Base-by-base conservation (phyloP, 2,329 filamentous ascomycete genomes). In the Ophiosphaerella korrae region DNA sequence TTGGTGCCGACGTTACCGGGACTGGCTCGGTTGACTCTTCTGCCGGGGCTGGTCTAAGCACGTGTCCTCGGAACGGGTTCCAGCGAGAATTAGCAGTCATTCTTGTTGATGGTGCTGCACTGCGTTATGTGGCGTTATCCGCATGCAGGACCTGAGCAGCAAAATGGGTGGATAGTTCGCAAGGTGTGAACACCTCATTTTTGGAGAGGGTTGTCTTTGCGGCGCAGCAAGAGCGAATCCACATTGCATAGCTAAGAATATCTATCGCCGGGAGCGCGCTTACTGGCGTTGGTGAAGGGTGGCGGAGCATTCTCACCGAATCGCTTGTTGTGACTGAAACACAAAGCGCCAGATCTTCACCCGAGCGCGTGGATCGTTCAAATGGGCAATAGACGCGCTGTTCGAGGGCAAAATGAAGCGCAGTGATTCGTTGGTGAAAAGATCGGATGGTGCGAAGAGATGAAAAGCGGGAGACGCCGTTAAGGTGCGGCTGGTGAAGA, bases 191-290 rank as follows among this genome's bases (percentile, higher is more conserved):
- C 58, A 39, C 54, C 35, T 42, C 29, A 48, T 58, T 68, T 68
- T 67, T 63, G 57, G 26, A 3, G 26, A 11, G 26, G 26, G 50
- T 53, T 42, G 38, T 33, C 39, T 39, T 33, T 67, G 55, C 42
- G 65, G 65, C 65, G 47, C 59, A 67, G 65, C 53, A 38, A 51
- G 32, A 61, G 55, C 53, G 31, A 63, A 60, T 64, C 53, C 56
- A 50, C 39, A 55, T 45, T 38, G 43, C 13, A 40, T 41, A 29
- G 50, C 47, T 57, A 53, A 45, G 35, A 53, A 48, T 42, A 39
- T 23, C 13, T 45, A 46, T 45, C 8, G 16, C 40, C 46, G 53
- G 50, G 52, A 54, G 62, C 55, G 64, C 64, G 64, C 58, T 61
- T 66, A 48, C 42, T 53, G 55, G 52, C 50, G 50, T 34, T 38